Percentiles rank a stretch among this genome's conserved stretches.
Conservation (phyloP, 2,329 filamentous ascomycete genomes). For the Coniosporium tulheliwenetii region DNA sequence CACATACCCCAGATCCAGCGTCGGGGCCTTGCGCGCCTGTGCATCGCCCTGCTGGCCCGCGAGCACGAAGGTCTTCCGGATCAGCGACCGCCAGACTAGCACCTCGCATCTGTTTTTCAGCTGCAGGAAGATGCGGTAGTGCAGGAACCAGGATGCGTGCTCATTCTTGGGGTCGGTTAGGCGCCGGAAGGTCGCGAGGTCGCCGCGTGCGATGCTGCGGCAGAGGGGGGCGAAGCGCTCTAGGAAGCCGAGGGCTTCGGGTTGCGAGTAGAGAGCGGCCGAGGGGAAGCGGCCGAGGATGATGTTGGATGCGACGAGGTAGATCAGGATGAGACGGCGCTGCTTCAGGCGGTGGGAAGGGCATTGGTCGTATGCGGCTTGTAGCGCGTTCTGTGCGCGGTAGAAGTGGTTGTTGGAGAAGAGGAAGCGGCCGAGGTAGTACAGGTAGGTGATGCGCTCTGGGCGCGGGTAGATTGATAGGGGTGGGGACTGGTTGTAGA, state of each 20-base stretch:
- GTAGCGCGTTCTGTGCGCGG: constrained; percentile 57
- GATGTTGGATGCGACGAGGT: constrained; percentile 69
- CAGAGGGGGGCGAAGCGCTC: constrained; percentile 61
- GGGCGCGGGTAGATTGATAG: constrained; percentile 68
- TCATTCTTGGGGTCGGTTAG: constrained; percentile 40
- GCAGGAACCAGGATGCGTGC: constrained; percentile 58
- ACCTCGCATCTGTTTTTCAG: constrained; percentile 65
- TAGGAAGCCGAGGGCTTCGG: constrained; percentile 50
- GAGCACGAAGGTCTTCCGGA: constrained; percentile 62
- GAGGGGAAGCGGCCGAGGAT: constrained; percentile 75
- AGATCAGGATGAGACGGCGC: constrained; percentile 64
- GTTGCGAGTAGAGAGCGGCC: constrained; percentile 45
- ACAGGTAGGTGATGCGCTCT: constrained; percentile 83
- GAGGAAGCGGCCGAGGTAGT: constrained; percentile 83
- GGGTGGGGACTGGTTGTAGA: constrained; percentile 68
- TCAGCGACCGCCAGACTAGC: constrained; percentile 70
- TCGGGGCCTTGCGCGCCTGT: constrained; percentile 49
- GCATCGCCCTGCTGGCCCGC: constrained; percentile 54
- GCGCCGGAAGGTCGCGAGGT: constrained; percentile 58
- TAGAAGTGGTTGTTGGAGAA: constrained; percentile 74
- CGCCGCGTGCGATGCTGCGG: constrained; percentile 53
- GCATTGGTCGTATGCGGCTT: constrained; percentile 68
- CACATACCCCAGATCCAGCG: constrained; percentile 57
- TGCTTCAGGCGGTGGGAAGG: constrained; percentile 43
- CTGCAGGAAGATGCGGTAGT: constrained; percentile 59